phyloP scores from a whole-genome alignment of 2,329 filamentous ascomycete species.

The Lasiodiplodia theobromae region DNA sequence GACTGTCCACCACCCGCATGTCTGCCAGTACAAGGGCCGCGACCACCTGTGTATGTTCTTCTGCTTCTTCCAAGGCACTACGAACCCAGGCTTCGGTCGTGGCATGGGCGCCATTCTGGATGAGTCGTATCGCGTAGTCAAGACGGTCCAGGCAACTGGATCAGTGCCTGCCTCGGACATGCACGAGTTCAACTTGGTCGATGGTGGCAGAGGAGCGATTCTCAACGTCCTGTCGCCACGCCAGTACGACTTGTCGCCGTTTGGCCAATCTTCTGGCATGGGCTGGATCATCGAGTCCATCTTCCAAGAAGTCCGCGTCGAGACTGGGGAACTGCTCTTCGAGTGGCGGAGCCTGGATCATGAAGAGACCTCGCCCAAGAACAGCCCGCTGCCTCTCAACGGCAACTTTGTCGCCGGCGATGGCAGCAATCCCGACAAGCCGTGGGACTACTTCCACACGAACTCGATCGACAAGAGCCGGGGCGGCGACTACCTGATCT shows the following conservation, averaged over 20 bases:
- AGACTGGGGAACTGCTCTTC: too few species aligned
- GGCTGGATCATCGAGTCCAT: too few species aligned
- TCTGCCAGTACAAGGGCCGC: conserved; percentile 58
- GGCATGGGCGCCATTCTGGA: conserved; percentile 62
- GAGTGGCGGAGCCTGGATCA: too few species aligned
- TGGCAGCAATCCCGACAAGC: neutral
- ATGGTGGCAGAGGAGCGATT: conserved; percentile 48
- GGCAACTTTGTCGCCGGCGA: too few species aligned
- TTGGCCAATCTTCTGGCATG: too few species aligned
- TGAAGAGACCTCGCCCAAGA: too few species aligned
- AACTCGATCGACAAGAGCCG: conserved; percentile 62
- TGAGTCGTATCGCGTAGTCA: conserved; percentile 56
- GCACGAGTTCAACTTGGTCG: conserved; percentile 60
- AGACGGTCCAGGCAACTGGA: conserved; percentile 49
- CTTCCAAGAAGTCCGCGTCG: too few species aligned
- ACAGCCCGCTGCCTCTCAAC: too few species aligned
- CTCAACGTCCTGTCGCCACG: too few species aligned
- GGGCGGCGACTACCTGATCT: conserved; percentile 62
- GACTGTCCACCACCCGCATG: conserved; percentile 56
- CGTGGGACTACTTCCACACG: conserved; percentile 57
- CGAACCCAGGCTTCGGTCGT: conserved; percentile 59
- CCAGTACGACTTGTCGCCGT: too few species aligned
- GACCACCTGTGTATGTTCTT: conserved; percentile 53
- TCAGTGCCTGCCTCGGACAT: conserved; percentile 55
- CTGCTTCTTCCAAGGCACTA: conserved; percentile 57